These are phyloP conservation scores for Backusella macrospora DNA, from an alignment of 192 early-diverging fungal species.

Conservation along the genomic window DNA sequence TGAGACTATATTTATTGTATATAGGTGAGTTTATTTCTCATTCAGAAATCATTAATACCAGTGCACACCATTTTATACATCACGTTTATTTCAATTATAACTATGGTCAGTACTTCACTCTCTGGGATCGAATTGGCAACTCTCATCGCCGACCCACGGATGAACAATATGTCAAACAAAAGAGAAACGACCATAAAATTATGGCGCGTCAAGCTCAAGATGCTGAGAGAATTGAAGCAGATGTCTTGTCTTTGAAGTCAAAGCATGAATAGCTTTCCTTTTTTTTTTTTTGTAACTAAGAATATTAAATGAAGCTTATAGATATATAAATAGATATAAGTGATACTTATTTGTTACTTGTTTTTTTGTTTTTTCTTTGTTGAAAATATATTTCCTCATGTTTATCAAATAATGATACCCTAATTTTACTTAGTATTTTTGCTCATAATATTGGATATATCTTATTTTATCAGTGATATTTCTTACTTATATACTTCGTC, in stretches of 20 bases:
- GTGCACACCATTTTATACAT: slow-evolving; percentile 95
- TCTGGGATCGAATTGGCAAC: slow-evolving; percentile 81
- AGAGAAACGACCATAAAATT: slow-evolving; percentile 61
- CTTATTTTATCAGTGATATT: too few relatives aligned
- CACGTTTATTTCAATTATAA: slow-evolving; percentile 99
- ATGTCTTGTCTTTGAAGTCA: background rate
- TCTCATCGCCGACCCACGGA: slow-evolving; percentile 69
- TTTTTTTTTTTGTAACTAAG: background rate
- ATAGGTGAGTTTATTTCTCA: slow-evolving; percentile 70
- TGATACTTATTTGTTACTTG: too few relatives aligned
- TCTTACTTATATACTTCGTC: too few relatives aligned
- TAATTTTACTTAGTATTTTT: too few relatives aligned
- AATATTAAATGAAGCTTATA: too few relatives aligned
- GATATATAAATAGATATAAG: too few relatives aligned
- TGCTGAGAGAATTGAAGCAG: slow-evolving; percentile 59
- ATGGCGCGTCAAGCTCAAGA: slow-evolving; percentile 66
- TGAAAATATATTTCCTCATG: too few relatives aligned
- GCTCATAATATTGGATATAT: too few relatives aligned
- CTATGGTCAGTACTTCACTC: slow-evolving; percentile 96
- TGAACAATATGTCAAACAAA: slow-evolving; percentile 63
- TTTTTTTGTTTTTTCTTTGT: too few relatives aligned
- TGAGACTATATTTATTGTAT: background rate
- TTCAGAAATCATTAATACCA: slow-evolving; percentile 75
- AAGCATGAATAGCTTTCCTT: background rate
- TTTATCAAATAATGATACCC: too few relatives aligned